Evolutionary conservation across 257 asterid species (phyloP).

Genomic region (Solanum etuberosum): DNA sequence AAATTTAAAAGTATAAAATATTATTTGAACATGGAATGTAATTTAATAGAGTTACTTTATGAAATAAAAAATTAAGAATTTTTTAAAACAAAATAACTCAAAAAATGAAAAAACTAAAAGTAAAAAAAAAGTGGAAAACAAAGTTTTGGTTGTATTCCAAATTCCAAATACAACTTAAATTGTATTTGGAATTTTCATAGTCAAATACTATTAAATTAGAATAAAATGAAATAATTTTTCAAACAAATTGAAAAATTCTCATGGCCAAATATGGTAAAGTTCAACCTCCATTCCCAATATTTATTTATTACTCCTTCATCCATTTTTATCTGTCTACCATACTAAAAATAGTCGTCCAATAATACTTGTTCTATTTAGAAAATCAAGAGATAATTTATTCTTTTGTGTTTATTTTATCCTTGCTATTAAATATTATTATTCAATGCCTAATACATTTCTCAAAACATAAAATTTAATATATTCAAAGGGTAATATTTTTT

Average conservation of each 20-base stretch:
- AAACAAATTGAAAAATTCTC: not conserved
- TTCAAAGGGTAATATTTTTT: not conserved
- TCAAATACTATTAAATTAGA: not conserved
- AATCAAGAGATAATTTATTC: not conserved
- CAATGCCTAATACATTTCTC: not conserved
- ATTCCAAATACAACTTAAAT: not conserved
- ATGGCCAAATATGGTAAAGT: not conserved
- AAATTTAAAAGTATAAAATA: too few species aligned
- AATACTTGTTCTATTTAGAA: too few species aligned
- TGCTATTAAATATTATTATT: too few species aligned
- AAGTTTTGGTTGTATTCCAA: not conserved
- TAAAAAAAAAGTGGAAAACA: not conserved
- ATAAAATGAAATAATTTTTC: not conserved
- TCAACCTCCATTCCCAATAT: not conserved
- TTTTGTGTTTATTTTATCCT: too few species aligned
- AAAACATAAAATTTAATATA: too few species aligned
- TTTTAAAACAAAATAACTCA: not conserved
- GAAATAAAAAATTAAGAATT: too few species aligned
- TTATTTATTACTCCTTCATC: not conserved
- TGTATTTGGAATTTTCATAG: not conserved
- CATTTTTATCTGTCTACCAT: too few species aligned
- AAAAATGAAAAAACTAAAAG: not conserved
- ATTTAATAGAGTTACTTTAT: not conserved
- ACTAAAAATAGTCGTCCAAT: not conserved
- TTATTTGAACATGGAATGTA: too few species aligned